Evolutionary conservation across 108 stramenopile genomes (phyloP), one percentile per base, ranked within the genome.

Genomic region (Pseudonitzschia delicatissima): DNA sequence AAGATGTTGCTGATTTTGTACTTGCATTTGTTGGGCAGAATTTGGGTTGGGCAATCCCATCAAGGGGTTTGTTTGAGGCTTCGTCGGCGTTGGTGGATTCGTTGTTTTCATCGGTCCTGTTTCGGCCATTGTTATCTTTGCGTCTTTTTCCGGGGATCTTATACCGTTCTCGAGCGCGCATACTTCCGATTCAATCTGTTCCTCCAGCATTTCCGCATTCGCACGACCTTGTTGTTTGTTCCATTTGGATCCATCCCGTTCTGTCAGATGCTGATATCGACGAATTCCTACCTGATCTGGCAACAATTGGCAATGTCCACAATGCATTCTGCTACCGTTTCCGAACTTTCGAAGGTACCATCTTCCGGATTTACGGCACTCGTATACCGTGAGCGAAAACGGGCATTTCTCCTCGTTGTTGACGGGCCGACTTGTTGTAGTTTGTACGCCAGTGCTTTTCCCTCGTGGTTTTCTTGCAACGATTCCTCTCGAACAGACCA

Each of bases 231-330:
- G 47, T 2, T 48, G 21, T 6, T 48, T 23, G 7, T 18, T 23
- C 47, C 47, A 48, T 23, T 48, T 23, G 8, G 20, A 18, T 48
- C 51, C 23, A 18, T 77, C 20, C 55, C 60, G 29, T 63, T 73
- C 72, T n/a, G 45, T 59, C 67, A 67, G 23, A 60, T 53, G 12
- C 40, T 77, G 65, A 44, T 13, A 52, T 68, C 66, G 17, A 23
- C 53, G 23, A 36, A 39, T 55, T 17, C 53, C 53, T 17, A 55
- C 53, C 31, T 55, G 53, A n/a, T 55, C 31, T 18, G 53, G 53
- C 2, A 31, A 29, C 33, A 55, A 55, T 55, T 55, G 11, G 12
- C 53, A 55, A 18, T 55, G 53, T n/a, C 53, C 53, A 33, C 53
- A 55, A 55, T 55, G 53, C 29, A 34, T 55, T 32, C 31, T 31